Evolutionary conservation across 2,329 filamentous ascomycete genomes (phyloP), one percentile per base, ranked within the genome.

Genomic region (Chrysosporium keratinophilum): DNA sequence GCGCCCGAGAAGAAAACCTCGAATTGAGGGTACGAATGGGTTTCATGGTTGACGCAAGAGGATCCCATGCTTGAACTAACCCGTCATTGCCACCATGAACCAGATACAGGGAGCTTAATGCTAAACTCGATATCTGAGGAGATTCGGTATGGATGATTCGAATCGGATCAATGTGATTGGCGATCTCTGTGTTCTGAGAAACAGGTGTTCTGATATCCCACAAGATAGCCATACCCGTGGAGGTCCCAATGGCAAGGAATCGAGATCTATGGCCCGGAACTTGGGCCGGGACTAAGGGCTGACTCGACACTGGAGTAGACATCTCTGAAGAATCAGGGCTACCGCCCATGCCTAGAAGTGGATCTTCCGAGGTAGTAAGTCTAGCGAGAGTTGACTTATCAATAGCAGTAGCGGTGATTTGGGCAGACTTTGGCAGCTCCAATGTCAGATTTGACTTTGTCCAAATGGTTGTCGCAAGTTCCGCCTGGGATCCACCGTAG

Each of bases 41-140:
- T 17, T 84, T 82, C 15, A 78, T 70, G 0, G 79, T 85, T 1
- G 91, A 97, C 0, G 84, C 88, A 45, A 98, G 74, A n/a, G 87
- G 87, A 71, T 98, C 93, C 93, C 93, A 98, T 5, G 89, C 87
- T 68, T 97, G 93, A 3, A 95, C 91, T 2, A 97, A 79, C 0
- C 93, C 91, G 69, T 98, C 93, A 60, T 87, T 95, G 23, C 93
- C 93, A 48, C 93, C 93, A 66, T 95, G 88, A 5, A 97, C 86
- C 14, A 98, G 72, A 65, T 95, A 94, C 14, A 98, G 74, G 1
- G 88, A 86, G 1, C 89, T 88, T 45, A 95, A 68, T 5, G 85
- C 93, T 14, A 98, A 70, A 57, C 83, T 88, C 0, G 89, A 87
- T 15, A 97, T 83, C 64, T 88, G 80, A 0, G 91, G 89, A 0